These are phyloP conservation scores for Apiotrichum montevideense DNA, from an alignment of 1,284 basidiomycete species.

Conservation along the genomic window DNA sequence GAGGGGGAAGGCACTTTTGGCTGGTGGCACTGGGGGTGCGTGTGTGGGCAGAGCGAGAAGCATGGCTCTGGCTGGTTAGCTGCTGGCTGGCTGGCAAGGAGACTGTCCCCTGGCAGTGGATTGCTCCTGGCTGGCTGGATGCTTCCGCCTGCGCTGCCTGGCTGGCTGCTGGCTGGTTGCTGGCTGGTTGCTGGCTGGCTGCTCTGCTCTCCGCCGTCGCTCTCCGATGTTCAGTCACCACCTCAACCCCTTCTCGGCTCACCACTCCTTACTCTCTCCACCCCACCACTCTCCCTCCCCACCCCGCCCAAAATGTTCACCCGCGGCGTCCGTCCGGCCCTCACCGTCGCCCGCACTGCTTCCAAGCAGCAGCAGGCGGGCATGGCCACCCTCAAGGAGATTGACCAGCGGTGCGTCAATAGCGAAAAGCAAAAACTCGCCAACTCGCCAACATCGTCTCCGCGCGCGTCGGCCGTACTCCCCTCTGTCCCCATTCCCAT, in stretches of 20 bases:
- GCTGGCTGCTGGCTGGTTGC: too few species aligned
- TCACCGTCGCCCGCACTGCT: slow-evolving; percentile 50
- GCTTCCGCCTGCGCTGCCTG: background rate
- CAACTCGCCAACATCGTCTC: background rate
- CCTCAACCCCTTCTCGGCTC: background rate
- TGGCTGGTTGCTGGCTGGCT: background rate
- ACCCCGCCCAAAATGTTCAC: slow-evolving; percentile 44
- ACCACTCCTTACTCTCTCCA: slow-evolving; percentile 17
- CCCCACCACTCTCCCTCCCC: slow-evolving; percentile 6
- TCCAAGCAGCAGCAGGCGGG: slow-evolving; percentile 58
- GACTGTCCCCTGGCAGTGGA: too few species aligned
- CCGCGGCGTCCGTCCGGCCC: slow-evolving; percentile 60
- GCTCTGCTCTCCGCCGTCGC: background rate
- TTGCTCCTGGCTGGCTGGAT: background rate
- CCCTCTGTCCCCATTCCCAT: too few species aligned
- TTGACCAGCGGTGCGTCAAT: slow-evolving; percentile 67
- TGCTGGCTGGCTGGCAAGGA: background rate
- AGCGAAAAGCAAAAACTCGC: background rate
- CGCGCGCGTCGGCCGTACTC: slow-evolving; percentile 45
- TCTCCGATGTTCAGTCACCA: slow-evolving; percentile 1
- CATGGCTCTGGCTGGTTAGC: too few species aligned
- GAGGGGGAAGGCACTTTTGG: too few species aligned
- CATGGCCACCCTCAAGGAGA: slow-evolving; percentile 95
- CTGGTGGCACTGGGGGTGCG: too few species aligned
- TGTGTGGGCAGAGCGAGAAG: too few species aligned